Evolutionary conservation across 2,329 filamentous ascomycete species (phyloP).

Genomic region (Pyrenophora graminea): DNA sequence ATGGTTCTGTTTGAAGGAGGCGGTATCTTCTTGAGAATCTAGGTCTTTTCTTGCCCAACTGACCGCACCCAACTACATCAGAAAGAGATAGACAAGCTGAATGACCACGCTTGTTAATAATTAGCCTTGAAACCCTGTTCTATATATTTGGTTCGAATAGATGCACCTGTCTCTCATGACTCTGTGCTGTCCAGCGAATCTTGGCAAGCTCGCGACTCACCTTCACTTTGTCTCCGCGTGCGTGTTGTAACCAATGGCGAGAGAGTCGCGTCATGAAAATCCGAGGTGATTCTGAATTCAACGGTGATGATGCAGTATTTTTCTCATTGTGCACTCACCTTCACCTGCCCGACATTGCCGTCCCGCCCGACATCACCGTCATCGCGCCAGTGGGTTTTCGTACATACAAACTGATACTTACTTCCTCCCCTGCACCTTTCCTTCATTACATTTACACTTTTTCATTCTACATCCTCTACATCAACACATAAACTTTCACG

Average conservation of each 20-base stretch:
- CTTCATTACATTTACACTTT: background rate
- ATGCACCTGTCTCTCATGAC: background rate
- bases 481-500: background rate
- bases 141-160: too few species aligned
- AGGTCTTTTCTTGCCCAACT: too few species aligned
- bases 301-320: background rate
- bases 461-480: background rate
- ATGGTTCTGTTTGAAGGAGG: too few species aligned
- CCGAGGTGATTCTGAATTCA: conserved; percentile 9
- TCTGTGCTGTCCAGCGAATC: background rate
- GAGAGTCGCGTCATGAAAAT: background rate
- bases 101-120: too few species aligned
- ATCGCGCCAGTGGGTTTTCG: conserved; percentile 6
- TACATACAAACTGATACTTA: background rate
- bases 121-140: too few species aligned
- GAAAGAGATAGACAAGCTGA: too few species aligned
- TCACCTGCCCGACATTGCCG: conserved; percentile 8
- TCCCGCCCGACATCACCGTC: conserved; percentile 1
- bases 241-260: background rate
- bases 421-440: background rate
- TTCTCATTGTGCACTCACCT: conserved; percentile 14
- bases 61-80: too few species aligned
- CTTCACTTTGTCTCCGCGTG: background rate
- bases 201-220: background rate
- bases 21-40: too few species aligned